A percentile compares a stretch with the other conserved stretches of the same genome.
These are phyloP conservation scores for Coprinopsis strossmayeri DNA, from an alignment of 768 basidiomycete genomes.

Conservation along the genomic window DNA sequence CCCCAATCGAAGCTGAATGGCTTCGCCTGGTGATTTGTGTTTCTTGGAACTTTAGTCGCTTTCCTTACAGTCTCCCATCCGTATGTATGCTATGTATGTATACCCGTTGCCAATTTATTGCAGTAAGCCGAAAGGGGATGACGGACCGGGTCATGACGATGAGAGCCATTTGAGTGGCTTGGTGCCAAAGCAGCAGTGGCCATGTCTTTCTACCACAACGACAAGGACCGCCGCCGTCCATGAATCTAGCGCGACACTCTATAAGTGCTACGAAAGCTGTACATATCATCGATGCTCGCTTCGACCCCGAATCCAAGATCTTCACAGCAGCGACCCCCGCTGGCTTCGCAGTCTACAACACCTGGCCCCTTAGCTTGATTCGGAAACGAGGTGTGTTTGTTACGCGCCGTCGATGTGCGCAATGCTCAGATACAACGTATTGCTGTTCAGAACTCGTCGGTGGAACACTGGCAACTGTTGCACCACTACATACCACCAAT, in stretches of 20 bases:
- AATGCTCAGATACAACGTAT: no score
- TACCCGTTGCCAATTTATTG: background rate
- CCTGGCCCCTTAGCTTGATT: slow-evolving; percentile 69
- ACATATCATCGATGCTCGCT: slow-evolving; percentile 69
- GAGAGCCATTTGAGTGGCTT: background rate
- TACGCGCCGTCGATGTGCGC: slow-evolving; percentile 3
- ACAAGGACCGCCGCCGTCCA: slow-evolving; percentile 26
- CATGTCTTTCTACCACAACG: slow-evolving; percentile 8
- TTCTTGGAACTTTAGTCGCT: slow-evolving; percentile 11
- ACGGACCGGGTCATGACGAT: background rate
- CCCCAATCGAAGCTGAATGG: background rate
- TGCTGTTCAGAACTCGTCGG: slow-evolving; percentile 76
- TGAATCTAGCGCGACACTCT: slow-evolving; percentile 84
- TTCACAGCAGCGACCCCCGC: slow-evolving; percentile 76
- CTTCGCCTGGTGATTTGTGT: slow-evolving; percentile 2
- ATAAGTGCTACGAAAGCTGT: slow-evolving; percentile 73
- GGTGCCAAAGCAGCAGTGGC: background rate
- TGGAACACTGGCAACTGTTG: slow-evolving; percentile 69
- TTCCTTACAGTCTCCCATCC: slow-evolving; percentile 7
- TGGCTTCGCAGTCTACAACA: slow-evolving; percentile 78
- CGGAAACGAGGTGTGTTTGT: slow-evolving; percentile 66
- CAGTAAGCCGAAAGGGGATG: slow-evolving; percentile 1
- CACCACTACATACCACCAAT: slow-evolving; percentile 78
- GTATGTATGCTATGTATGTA: slow-evolving; percentile 12
- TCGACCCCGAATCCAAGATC: slow-evolving; percentile 74